Evolutionary conservation across 306 rosid genomes (phyloP), one percentile per base, ranked within the genome.

Genomic region (Urtica urens): DNA sequence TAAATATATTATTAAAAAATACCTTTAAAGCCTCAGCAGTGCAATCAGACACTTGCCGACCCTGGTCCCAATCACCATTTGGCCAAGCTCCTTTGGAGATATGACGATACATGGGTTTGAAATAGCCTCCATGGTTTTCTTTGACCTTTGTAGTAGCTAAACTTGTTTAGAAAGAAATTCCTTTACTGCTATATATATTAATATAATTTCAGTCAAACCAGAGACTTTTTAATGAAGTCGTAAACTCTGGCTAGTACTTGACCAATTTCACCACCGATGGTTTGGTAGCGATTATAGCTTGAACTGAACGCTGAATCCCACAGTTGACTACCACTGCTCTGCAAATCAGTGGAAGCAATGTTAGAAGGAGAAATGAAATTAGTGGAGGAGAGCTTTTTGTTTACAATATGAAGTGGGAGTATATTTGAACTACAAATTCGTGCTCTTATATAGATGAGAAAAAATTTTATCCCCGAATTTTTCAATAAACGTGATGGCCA

Each of bases 291-390:
- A 63, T 35, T 9, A 69, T 39, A 31, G 75, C 75, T 45, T 69
- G 75, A 48, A 46, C 10, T 2, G 66, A 63, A 45, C 21, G 53
- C 33, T 15, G 63, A 39, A 47, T 69, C 75, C 75, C 75, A 69
- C 1, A 22, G 16, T 27, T 69, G 70, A 38, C 75, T 69, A 21
- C 66, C 72, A 20, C 50, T 58, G 38, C 65, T 66, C 51, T 58
- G 65, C 41, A 31, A 12, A 40, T 18, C 57, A 51, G 12, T 28
- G 13, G 34, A 2, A 13, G 15, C n/a, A 29, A n/a, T n/a, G n/a
- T n/a, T n/a, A n/a, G n/a, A n/a, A n/a, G n/a, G n/a, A n/a, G n/a
- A n/a, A n/a, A n/a, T n/a, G n/a, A n/a, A n/a, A n/a, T n/a, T n/a
- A n/a, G n/a, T n/a, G n/a, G n/a, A n/a, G n/a, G n/a, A n/a, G n/a